Base-by-base conservation (phyloP, 192 early-diverging fungal species). In the Entophlyctis luteolus region DNA sequence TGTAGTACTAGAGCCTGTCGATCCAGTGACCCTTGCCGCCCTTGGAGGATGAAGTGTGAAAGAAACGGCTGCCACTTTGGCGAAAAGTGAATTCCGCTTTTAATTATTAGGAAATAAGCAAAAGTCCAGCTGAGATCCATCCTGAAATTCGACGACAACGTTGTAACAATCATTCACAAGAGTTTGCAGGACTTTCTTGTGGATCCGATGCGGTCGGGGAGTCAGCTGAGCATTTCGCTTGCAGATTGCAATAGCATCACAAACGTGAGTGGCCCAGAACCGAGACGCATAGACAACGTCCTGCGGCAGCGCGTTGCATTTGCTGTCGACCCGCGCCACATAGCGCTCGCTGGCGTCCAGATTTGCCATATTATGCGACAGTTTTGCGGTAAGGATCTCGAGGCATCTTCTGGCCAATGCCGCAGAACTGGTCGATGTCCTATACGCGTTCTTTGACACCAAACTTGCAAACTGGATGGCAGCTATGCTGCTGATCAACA, bases 151-250 rank as follows among this genome's bases (percentile, higher is more conserved):
- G 55, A 57, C 2, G 33, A 28, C 20, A 36, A n/a, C 22, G 23
- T 34, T 12, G 52, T 55, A 2, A 22, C 60, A 6, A 27, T 62
- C 12, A 68, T 68, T 6, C 67, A 68, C 59, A 68, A 68, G 0
- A 53, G 46, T 39, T 14, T 68, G 5, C 36, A 67, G 2, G 67
- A 68, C 36, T 52, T 29, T 36, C 32, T 68, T 23, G 45, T 28
- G 20, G 54, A 68, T 31, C n/a, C 60, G 1, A 10, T 6, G 1
- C 50, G 60, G 36, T 56, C 16, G 32, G 55, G 25, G 0, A 18
- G 37, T 2, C 10, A 33, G 16, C 20, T 35, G 33, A 20, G 1
- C 55, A 8, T 28, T 25, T 6, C 12, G 8, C 25, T 35, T 12
- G 4, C 33, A 0, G 28, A 16, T 16, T 10, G 12, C 25, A 57